Evolutionary conservation across 805 yeast genomes (phyloP), one percentile per base, ranked within the genome.

Genomic region (Candida corydali): DNA sequence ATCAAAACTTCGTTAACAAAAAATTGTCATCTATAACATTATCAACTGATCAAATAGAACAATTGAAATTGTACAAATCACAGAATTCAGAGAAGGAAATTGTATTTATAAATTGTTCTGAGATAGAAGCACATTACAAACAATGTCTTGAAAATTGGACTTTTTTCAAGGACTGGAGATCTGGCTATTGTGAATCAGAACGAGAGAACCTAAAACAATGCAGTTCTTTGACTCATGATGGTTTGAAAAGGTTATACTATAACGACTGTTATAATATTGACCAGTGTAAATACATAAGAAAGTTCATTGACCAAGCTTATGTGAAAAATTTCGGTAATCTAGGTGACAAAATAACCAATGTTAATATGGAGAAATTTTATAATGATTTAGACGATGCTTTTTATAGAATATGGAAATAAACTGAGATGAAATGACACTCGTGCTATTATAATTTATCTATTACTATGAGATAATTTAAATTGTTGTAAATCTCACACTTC

Each of bases 221-320:
- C 46, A 39, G 56, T 12, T 63, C 62, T 2, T 36, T 60, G n/a
- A 72, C 67, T 38, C 49, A 50, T 9, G 32, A 49, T 14, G 71
- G 70, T 2, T 52, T 67, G 36, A 52, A 55, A 24, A 51, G 43
- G 33, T 42, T 67, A 27, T 52, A 57, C 29, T 67, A 65, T 42
- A 55, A 56, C 12, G 63, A 63, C 23, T 67, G 73, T 47, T 55
- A 55, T 38, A 53, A 47, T 36, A 37, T 52, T 5, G 42, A 46
- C 11, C 71, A 67, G 27, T 67, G 73, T 45, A 52, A 55, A 24
- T 56, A 53, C 40, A 66, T 67, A 26, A 41, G 70, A 29, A 55
- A 44, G 29, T 45, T 55, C 5, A 57, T 64, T n/a, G 73, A 67
- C 40, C 51, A 48, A 34, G 43, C 64, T 12, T 67, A 61, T 38